A percentile compares a stretch with the other conserved stretches of the same genome.
Evolutionary conservation across 1,284 basidiomycete species (phyloP).

Genomic region (Lentinus polychrous): DNA sequence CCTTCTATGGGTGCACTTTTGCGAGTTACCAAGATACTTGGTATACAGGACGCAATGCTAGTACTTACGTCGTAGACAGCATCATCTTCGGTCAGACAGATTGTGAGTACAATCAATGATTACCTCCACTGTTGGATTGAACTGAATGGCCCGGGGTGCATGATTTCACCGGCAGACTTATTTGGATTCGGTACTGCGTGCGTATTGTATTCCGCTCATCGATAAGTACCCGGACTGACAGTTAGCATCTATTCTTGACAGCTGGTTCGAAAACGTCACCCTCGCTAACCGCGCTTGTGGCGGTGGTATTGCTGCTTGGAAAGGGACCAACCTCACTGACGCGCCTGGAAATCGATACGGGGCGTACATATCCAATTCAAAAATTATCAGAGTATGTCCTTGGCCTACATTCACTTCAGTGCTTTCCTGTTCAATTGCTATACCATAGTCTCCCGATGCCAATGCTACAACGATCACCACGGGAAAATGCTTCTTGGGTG

Average conservation of each 20-base stretch:
- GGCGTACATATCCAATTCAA: conserved; percentile 52
- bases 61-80: conserved; percentile 56
- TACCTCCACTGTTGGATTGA: background rate
- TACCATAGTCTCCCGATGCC: conserved; percentile 50
- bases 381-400: conserved; percentile 41
- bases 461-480: conserved; percentile 40
- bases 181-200: conserved; percentile 38
- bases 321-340: conserved; percentile 46
- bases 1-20: conserved; percentile 62
- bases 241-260: conserved; percentile 15
- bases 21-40: conserved; percentile 62
- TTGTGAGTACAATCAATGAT: conserved; percentile 34
- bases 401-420: background rate
- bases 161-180: conserved; percentile 5
- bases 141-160: background rate
- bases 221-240: background rate
- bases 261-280: conserved; percentile 55
- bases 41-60: conserved; percentile 54
- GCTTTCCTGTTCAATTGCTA: background rate
- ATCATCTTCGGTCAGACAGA: conserved; percentile 59
- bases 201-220: conserved; percentile 14
- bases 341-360: conserved; percentile 51
- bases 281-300: conserved; percentile 58
- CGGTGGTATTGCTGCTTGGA: conserved; percentile 58
- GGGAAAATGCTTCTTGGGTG: conserved; percentile 46